A percentile compares a stretch with the other conserved stretches of the same genome.
These are phyloP conservation scores for Prillingera fragicola DNA, from an alignment of 1,284 basidiomycete genomes.

Conservation along the genomic window DNA sequence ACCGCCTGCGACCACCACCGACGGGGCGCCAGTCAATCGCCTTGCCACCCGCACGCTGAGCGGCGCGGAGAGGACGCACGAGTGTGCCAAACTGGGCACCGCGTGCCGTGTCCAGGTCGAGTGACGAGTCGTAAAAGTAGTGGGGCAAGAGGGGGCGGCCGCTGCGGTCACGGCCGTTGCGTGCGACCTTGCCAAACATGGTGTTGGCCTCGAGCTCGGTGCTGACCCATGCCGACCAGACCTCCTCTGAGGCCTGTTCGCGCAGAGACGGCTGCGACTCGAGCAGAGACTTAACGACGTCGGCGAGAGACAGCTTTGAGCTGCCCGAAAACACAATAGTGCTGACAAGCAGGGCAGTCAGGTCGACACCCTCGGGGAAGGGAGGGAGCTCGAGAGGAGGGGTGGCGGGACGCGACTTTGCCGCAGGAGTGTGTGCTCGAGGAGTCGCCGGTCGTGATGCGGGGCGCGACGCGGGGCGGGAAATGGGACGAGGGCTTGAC, in stretches of 20 bases:
- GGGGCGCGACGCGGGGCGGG: not conserved
- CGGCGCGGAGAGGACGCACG: slow-evolving; percentile 46
- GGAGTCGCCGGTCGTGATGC: not conserved
- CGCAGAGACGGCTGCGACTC: slow-evolving; percentile 45
- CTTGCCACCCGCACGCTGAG: slow-evolving; percentile 42
- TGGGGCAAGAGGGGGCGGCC: slow-evolving; percentile 46
- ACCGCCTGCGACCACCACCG: slow-evolving; percentile 35
- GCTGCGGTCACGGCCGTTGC: slow-evolving; percentile 47
- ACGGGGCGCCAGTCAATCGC: slow-evolving; percentile 49
- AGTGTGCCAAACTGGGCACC: slow-evolving; percentile 44
- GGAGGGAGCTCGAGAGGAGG: slow-evolving; percentile 12
- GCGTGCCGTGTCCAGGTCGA: slow-evolving; percentile 42
- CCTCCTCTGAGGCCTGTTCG: slow-evolving; percentile 31
- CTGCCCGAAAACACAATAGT: slow-evolving; percentile 48
- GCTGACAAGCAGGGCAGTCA: slow-evolving; percentile 43
- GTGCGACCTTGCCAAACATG: slow-evolving; percentile 48
- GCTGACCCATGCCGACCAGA: slow-evolving; percentile 40
- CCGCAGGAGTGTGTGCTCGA: not conserved
- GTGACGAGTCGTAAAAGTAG: slow-evolving; percentile 46
- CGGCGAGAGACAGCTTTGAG: slow-evolving; percentile 44
- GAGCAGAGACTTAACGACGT: slow-evolving; percentile 46
- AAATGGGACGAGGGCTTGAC: slow-evolving; percentile 1
- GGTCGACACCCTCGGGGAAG: slow-evolving; percentile 33
- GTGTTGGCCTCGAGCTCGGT: slow-evolving; percentile 34
- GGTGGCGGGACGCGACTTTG: slow-evolving; percentile 7